These are phyloP conservation scores for Podospora anserina DNA, from an alignment of 495 filamentous ascomycete genomes.

Conservation along the genomic window DNA sequence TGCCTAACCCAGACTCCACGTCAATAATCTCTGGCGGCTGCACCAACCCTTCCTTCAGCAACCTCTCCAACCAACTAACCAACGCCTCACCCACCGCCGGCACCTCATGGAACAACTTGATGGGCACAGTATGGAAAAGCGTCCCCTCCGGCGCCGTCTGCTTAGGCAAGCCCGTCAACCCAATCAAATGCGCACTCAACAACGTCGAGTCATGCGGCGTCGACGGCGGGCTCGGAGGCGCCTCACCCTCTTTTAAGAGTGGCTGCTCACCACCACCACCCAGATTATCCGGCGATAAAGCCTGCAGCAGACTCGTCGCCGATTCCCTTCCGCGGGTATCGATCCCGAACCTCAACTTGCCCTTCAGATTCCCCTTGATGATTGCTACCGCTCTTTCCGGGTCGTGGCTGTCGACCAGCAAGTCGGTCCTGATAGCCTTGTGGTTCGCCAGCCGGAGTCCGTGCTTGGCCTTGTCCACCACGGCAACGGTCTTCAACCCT, in stretches of 20 bases:
- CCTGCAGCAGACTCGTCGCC: slow-evolving; percentile 48
- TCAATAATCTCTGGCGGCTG: slow-evolving; percentile 57
- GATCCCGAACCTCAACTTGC: slow-evolving; percentile 57
- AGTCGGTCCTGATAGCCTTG: slow-evolving; percentile 46
- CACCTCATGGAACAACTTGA: slow-evolving; percentile 65
- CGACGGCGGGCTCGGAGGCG: slow-evolving; percentile 24
- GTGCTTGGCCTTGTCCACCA: slow-evolving; percentile 61
- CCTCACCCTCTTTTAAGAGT: neutral
- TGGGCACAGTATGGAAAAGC: slow-evolving; percentile 57
- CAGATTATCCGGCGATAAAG: slow-evolving; percentile 35
- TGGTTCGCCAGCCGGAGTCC: slow-evolving; percentile 52
- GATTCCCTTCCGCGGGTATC: slow-evolving; percentile 61
- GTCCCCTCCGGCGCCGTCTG: slow-evolving; percentile 41
- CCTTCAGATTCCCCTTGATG: slow-evolving; percentile 51
- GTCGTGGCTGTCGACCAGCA: slow-evolving; percentile 62
- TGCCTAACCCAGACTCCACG: slow-evolving; percentile 55
- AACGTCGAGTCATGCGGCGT: slow-evolving; percentile 27
- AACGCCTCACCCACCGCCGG: slow-evolving; percentile 54
- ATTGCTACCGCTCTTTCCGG: slow-evolving; percentile 58
- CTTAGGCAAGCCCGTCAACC: slow-evolving; percentile 61
- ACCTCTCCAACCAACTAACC: slow-evolving; percentile 57
- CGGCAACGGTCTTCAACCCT: slow-evolving; percentile 54
- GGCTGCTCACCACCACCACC: slow-evolving; percentile 5
- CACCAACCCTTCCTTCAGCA: slow-evolving; percentile 49
- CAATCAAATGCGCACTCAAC: slow-evolving; percentile 54